These are phyloP conservation scores for Coprinopsis cinerea DNA, from an alignment of 768 basidiomycete species.

Conservation along the genomic window DNA sequence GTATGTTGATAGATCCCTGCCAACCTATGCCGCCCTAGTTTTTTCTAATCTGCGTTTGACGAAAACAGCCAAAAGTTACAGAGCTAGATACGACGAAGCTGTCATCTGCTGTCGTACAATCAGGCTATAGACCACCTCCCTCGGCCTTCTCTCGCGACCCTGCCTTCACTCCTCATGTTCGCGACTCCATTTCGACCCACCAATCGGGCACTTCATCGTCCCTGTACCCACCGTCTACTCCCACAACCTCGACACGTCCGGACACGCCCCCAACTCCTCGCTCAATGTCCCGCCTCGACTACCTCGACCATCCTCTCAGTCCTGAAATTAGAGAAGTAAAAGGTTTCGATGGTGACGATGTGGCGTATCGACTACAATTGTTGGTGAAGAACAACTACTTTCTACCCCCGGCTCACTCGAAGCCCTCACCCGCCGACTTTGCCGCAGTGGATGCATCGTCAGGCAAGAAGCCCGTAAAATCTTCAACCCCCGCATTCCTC, in stretches of 20 bases:
- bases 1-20: conserved; percentile 24
- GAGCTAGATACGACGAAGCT: conserved; percentile 25
- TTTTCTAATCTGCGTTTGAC: conserved; percentile 13
- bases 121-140: conserved; percentile 30
- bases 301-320: conserved; percentile 41
- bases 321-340: conserved; percentile 44
- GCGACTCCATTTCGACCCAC: conserved; percentile 58
- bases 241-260: conserved; percentile 53
- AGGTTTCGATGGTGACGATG: conserved; percentile 67
- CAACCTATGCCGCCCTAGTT: conserved; percentile 10
- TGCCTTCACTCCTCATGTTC: conserved; percentile 39
- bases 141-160: conserved; percentile 47
- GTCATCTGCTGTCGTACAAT: conserved; percentile 27
- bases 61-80: conserved; percentile 28
- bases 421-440: conserved; percentile 67
- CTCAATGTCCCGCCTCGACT: conserved; percentile 40
- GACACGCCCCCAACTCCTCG: conserved; percentile 62
- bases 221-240: conserved; percentile 69
- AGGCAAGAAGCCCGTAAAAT: conserved; percentile 39
- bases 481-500: conserved; percentile 51
- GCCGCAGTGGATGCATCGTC: conserved; percentile 26
- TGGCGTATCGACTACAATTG: conserved; percentile 76
- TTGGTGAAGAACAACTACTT: conserved; percentile 87
- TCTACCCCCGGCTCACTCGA: conserved; percentile 81
- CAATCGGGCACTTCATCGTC: conserved; percentile 70